These are phyloP conservation scores for Lasiosphaeris hirsuta DNA, from an alignment of 495 filamentous ascomycete genomes.

Conservation along the genomic window DNA sequence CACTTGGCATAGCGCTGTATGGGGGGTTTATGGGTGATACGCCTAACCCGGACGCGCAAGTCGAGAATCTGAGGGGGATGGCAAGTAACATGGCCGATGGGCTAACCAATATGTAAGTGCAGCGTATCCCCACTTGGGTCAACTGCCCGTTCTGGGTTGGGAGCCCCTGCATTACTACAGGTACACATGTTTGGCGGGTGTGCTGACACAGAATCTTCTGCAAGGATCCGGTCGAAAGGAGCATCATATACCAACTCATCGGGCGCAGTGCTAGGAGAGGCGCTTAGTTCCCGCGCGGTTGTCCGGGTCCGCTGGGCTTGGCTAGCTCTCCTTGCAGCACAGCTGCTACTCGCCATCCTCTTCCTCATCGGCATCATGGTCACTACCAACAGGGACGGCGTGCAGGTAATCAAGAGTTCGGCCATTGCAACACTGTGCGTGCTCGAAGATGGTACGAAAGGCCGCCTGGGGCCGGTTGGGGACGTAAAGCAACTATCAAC, in stretches of 20 bases:
- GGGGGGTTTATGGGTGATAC: background rate
- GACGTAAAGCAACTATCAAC: background rate
- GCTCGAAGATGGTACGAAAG: background rate
- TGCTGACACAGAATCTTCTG: background rate
- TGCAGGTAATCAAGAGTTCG: constrained; percentile 3
- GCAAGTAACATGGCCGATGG: background rate
- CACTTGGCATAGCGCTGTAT: constrained; percentile 4
- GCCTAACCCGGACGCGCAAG: background rate
- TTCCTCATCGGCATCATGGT: background rate
- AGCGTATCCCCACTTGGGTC: too few relatives aligned
- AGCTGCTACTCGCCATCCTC: background rate
- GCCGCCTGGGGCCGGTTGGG: background rate
- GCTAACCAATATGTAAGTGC: constrained; percentile 6
- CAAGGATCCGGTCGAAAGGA: background rate
- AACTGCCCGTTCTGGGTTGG: too few relatives aligned
- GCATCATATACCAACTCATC: background rate
- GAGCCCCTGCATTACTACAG: too few relatives aligned
- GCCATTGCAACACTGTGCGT: background rate
- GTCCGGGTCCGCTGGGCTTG: constrained; percentile 1
- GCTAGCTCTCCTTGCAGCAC: background rate
- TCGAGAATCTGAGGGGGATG: background rate
- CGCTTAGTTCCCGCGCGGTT: background rate
- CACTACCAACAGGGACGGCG: background rate
- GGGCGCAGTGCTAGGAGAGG: background rate
- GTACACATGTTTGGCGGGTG: background rate